Conservation (phyloP, 192 early-diverging fungal species). For the Endogone sp. region DNA sequence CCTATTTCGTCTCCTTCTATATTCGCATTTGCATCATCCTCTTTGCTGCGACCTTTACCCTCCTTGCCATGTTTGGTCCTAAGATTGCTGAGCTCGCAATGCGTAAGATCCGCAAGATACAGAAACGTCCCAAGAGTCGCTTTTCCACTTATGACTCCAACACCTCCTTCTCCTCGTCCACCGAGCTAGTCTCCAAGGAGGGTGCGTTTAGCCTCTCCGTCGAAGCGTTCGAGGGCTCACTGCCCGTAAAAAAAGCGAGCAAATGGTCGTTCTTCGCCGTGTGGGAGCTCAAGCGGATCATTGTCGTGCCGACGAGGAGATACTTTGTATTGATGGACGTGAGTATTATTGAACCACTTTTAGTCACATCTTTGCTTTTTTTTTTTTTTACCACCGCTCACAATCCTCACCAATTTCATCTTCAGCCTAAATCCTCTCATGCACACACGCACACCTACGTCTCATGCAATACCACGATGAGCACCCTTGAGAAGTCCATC, state of each 20-base stretch:
- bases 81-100: neutral
- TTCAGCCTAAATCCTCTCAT: conserved; percentile 5
- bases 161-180: neutral
- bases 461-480: conserved; percentile 1
- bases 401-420: neutral
- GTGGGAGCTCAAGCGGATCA: conserved; percentile 26
- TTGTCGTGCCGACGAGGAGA: conserved; percentile 14
- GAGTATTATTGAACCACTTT: conserved; percentile 2
- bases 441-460: conserved; percentile 8
- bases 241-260: conserved; percentile 20
- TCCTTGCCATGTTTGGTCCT: neutral
- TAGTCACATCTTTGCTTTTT: no score
- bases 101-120: neutral
- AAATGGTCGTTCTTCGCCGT: conserved; percentile 18
- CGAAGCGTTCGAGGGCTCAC: conserved; percentile 16
- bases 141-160: no score
- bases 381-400: no score
- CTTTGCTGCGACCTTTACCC: neutral
- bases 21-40: neutral
- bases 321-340: conserved; percentile 19
- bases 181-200: conserved; percentile 10
- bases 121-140: no score
- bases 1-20: neutral
- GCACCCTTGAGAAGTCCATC: conserved; percentile 2
- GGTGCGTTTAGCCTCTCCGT: conserved; percentile 6